These are phyloP conservation scores for Corinectria fuckeliana DNA, from an alignment of 2,329 filamentous ascomycete species.

Conservation along the genomic window DNA sequence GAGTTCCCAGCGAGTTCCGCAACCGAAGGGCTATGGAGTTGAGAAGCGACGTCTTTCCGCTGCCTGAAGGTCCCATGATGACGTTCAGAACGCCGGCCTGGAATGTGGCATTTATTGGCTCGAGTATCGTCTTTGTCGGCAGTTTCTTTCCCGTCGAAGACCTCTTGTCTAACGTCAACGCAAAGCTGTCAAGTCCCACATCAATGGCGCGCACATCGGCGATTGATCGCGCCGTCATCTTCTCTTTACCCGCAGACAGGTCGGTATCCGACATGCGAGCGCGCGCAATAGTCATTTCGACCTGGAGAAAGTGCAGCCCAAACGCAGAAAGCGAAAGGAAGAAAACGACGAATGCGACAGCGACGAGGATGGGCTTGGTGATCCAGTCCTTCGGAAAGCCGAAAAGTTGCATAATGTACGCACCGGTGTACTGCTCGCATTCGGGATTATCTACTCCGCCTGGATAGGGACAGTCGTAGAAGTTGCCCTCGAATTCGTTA, in stretches of 20 bases:
- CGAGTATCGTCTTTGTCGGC: constrained; percentile 66
- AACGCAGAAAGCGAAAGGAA: constrained; percentile 68
- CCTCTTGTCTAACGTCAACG: constrained; percentile 68
- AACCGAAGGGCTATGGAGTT: constrained; percentile 76
- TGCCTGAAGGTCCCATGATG: constrained; percentile 82
- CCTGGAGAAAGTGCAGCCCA: constrained; percentile 67
- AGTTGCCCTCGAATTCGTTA: constrained; percentile 75
- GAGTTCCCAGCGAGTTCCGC: constrained; percentile 65
- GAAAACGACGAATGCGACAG: constrained; percentile 66
- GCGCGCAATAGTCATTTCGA: constrained; percentile 73
- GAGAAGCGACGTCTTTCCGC: constrained; percentile 76
- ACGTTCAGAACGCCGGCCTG: constrained; percentile 73
- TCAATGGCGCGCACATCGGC: constrained; percentile 65
- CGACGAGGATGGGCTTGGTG: constrained; percentile 67
- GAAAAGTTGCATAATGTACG: constrained; percentile 72
- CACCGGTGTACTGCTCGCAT: constrained; percentile 72
- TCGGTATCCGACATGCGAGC: constrained; percentile 65
- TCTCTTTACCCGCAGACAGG: constrained; percentile 73
- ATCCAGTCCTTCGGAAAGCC: constrained; percentile 74
- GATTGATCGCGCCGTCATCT: constrained; percentile 62
- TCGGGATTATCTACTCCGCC: constrained; percentile 67
- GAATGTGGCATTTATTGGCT: constrained; percentile 71
- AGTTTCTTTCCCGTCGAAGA: constrained; percentile 57
- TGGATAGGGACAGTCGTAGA: constrained; percentile 74
- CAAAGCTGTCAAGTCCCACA: constrained; percentile 69